Conservation (phyloP, 2,329 filamentous ascomycete species). For the Tolypocladium cylindrosporum region DNA sequence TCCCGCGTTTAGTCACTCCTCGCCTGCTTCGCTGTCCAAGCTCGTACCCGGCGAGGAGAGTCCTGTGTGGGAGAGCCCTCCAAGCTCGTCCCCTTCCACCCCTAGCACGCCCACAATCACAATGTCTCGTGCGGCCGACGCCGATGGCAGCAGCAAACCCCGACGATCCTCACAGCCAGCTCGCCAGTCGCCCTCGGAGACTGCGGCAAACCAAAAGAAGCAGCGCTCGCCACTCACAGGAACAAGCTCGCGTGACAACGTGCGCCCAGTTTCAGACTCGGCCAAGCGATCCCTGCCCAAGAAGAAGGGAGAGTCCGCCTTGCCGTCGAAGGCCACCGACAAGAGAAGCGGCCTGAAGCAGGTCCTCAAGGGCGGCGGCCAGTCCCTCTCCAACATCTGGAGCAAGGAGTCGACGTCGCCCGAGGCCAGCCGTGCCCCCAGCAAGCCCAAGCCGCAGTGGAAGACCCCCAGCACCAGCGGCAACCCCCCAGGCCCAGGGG, state of each 20-base stretch:
- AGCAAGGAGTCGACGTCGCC: slow-evolving; percentile 31
- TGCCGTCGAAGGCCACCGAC: slow-evolving; percentile 10
- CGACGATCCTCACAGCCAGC: background rate
- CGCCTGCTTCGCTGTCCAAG: background rate
- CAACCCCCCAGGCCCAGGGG: slow-evolving; percentile 1
- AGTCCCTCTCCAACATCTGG: slow-evolving; percentile 37
- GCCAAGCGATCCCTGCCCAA: slow-evolving; percentile 12
- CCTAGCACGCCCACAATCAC: background rate
- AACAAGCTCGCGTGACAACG: slow-evolving; percentile 11
- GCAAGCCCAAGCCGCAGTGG: slow-evolving; percentile 15
- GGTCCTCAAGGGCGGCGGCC: slow-evolving; percentile 39
- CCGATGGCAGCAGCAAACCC: slow-evolving; percentile 6
- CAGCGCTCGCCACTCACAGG: slow-evolving; percentile 24
- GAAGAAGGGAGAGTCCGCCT: slow-evolving; percentile 15
- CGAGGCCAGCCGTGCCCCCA: slow-evolving; percentile 7
- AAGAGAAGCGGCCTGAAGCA: slow-evolving; percentile 25
- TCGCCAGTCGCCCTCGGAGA: background rate
- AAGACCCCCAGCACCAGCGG: slow-evolving; percentile 8
- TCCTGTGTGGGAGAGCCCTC: background rate
- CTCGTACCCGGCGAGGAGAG: background rate
- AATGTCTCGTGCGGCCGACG: slow-evolving; percentile 3
- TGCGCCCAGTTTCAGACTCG: background rate
- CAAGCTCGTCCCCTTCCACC: background rate
- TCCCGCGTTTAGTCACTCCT: background rate
- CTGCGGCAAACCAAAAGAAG: slow-evolving; percentile 36